Percentiles rank a stretch among this genome's conserved stretches.
phyloP scores from a whole-genome alignment of 495 filamentous ascomycete genomes.

The Podospora didyma region DNA sequence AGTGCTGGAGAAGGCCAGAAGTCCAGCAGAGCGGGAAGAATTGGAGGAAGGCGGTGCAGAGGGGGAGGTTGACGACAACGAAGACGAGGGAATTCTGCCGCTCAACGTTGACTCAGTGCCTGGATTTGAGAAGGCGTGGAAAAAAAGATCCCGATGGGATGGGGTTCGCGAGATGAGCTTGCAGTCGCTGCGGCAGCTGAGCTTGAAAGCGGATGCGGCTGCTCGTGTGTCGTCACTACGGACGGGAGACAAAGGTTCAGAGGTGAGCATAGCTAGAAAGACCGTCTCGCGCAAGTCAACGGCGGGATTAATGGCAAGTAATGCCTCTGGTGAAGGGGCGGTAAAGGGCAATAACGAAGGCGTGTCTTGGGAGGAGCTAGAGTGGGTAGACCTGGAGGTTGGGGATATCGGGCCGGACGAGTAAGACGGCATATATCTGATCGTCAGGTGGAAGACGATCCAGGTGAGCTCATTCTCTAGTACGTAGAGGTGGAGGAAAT shows the following conservation, averaged over 20 bases:
- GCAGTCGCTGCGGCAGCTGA: neutral
- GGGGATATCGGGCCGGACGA: too few relatives aligned
- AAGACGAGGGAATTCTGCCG: neutral
- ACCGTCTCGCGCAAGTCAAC: neutral
- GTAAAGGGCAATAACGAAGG: neutral
- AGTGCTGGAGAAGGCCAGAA: neutral
- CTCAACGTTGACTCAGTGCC: constrained; percentile 3
- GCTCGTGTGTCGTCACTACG: neutral
- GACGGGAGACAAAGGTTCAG: neutral
- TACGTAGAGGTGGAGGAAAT: too few relatives aligned
- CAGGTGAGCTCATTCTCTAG: too few relatives aligned
- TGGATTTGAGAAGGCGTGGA: neutral
- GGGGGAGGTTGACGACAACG: neutral
- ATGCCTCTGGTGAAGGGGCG: neutral
- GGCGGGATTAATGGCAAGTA: neutral
- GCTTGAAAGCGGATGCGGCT: neutral
- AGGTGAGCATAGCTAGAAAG: neutral
- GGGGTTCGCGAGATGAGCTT: neutral
- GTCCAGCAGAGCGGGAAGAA: neutral
- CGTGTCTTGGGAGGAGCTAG: neutral
- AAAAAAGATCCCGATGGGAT: constrained; percentile 1
- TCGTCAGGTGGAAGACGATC: too few relatives aligned
- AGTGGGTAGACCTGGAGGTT: neutral
- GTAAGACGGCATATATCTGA: too few relatives aligned
- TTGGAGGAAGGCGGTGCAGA: neutral